These are phyloP conservation scores for Melampsora americana DNA, from an alignment of 1,284 basidiomycete genomes.

Conservation along the genomic window DNA sequence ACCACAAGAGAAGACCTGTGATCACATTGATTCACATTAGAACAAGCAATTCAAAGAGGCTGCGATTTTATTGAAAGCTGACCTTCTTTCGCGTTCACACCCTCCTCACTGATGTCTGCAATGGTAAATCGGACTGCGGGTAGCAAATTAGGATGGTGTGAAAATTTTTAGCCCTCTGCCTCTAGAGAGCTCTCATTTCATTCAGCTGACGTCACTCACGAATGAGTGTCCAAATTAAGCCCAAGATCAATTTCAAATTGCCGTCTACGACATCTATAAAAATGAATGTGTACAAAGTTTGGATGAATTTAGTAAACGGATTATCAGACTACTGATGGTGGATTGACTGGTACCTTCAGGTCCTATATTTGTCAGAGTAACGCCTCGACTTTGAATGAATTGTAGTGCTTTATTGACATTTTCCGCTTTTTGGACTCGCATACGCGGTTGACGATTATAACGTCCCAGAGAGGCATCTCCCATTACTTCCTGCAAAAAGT, in stretches of 20 bases:
- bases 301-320: neutral
- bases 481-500: constrained; percentile 55
- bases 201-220: constrained; percentile 47
- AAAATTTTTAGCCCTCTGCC: neutral
- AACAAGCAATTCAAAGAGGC: neutral
- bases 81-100: constrained; percentile 88
- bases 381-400: constrained; percentile 88
- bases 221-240: constrained; percentile 98
- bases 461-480: constrained; percentile 78
- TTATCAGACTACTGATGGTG: neutral
- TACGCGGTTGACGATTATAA: constrained; percentile 82
- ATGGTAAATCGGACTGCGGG: constrained; percentile 82
- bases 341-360: constrained; percentile 67
- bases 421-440: constrained; percentile 95
- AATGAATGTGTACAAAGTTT: neutral
- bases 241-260: constrained; percentile 92
- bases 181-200: neutral
- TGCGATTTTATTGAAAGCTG: neutral
- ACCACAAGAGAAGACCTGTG: constrained; percentile 81
- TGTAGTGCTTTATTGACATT: constrained; percentile 95
- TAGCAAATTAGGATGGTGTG: neutral
- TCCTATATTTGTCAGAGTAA: constrained; percentile 95
- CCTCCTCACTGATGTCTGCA: constrained; percentile 96
- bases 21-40: too few relatives aligned
- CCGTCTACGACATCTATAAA: constrained; percentile 91